Evolutionary conservation across 2,329 filamentous ascomycete species (phyloP).

Genomic region (Rhynchosporium agropyri): DNA sequence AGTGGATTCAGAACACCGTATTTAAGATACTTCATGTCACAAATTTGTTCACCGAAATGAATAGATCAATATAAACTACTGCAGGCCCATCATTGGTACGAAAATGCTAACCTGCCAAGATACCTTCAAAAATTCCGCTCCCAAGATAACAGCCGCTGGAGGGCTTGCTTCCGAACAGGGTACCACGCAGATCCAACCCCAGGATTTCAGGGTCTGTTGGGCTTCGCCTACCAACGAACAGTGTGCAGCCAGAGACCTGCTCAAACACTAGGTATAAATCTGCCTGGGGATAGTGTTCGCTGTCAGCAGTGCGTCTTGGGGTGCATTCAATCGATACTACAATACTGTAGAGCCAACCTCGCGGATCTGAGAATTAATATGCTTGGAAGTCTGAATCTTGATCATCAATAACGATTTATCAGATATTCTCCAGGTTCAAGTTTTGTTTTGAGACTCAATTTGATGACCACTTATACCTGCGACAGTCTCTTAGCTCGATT

Average conservation of each 20-base stretch:
- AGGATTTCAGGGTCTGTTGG: not conserved
- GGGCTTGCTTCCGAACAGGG: slow-evolving; percentile 9
- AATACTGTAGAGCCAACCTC: not conserved
- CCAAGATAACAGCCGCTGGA: not conserved
- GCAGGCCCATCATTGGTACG: no score
- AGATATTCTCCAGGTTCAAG: not conserved
- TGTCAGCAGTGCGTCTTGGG: not conserved
- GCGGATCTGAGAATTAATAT: not conserved
- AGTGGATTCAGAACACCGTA: no score
- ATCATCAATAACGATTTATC: not conserved
- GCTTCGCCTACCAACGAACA: slow-evolving; percentile 3
- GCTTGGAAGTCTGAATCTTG: not conserved
- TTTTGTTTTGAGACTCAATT: not conserved
- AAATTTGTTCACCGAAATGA: no score
- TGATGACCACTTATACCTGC: not conserved
- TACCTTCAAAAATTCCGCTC: not conserved
- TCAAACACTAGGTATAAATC: slow-evolving; percentile 6
- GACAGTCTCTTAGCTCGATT: not conserved
- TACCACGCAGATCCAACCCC: not conserved
- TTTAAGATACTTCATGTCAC: no score
- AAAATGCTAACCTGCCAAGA: no score
- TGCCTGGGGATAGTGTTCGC: not conserved
- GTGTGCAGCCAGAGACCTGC: not conserved
- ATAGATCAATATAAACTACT: no score
- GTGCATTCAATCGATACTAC: not conserved